Evolutionary conservation across 2,329 filamentous ascomycete species (phyloP).

Genomic region (Trichoderma afroharzianum): DNA sequence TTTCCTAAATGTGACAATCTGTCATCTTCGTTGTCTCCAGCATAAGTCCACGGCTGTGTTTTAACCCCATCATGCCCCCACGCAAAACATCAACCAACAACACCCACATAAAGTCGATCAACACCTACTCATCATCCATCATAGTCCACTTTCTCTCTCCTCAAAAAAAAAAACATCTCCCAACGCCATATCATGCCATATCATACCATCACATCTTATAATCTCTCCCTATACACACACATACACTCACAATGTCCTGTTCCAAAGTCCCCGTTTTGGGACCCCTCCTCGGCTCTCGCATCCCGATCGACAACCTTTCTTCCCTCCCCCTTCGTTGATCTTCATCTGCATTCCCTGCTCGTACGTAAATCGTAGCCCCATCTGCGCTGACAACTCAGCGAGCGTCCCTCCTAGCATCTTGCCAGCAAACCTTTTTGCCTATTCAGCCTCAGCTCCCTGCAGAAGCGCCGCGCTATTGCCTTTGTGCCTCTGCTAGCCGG

Average conservation of each 20-base stretch:
- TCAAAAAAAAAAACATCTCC: neutral
- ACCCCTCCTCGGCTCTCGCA: neutral
- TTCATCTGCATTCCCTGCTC: neutral
- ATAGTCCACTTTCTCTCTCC: neutral
- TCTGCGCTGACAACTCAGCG: slow-evolving; percentile 3
- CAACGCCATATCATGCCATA: neutral
- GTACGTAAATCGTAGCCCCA: neutral
- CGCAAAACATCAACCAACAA: neutral
- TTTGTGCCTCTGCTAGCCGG: neutral
- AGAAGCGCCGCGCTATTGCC: neutral
- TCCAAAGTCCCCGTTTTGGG: neutral
- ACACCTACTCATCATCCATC: neutral
- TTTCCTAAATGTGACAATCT: neutral
- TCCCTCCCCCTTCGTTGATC: neutral
- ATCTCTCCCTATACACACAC: neutral
- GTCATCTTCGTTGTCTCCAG: neutral
- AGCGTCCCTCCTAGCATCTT: neutral
- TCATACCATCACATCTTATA: neutral
- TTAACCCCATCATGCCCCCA: neutral
- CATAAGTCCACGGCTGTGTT: neutral
- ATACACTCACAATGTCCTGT: neutral
- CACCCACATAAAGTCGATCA: neutral
- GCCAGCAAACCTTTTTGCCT: neutral
- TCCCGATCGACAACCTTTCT: neutral
- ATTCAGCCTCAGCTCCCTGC: neutral